Percentiles rank a stretch among this genome's conserved stretches.
phyloP scores from a whole-genome alignment of 1,139 yeast genomes.

The Scheffersomyces lignicola region DNA sequence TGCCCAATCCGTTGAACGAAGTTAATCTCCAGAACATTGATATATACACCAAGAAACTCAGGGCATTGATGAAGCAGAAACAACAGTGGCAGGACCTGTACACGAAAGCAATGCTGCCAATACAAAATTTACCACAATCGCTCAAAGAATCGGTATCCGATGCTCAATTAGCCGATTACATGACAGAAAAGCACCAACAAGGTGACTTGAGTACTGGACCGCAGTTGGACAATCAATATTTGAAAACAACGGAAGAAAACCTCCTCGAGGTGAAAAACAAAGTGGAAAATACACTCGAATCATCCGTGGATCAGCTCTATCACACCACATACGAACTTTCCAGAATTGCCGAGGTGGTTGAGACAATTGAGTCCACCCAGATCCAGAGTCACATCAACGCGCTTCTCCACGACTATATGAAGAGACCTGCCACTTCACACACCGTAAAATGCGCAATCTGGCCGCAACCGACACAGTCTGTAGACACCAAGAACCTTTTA shows the following conservation, averaged over 20 bases:
- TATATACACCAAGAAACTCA: conserved; percentile 45
- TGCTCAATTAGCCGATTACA: conserved; percentile 13
- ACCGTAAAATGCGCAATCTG: conserved; percentile 13
- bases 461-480: conserved; percentile 18
- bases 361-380: conserved; percentile 14
- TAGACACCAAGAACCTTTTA: conserved; percentile 20
- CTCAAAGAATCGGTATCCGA: conserved; percentile 11
- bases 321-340: conserved; percentile 22
- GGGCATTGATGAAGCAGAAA: conserved; percentile 46
- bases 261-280: conserved; percentile 10
- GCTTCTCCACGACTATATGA: conserved; percentile 20
- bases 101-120: conserved; percentile 19
- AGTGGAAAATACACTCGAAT: conserved; percentile 18
- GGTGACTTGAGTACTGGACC: conserved; percentile 8
- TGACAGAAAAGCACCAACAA: conserved; percentile 10
- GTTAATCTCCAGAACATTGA: conserved; percentile 48
- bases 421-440: too few relatives aligned
- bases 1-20: conserved; percentile 60
- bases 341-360: conserved; percentile 21
- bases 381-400: conserved; percentile 19
- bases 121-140: conserved; percentile 14
- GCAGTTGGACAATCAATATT: conserved; percentile 10
- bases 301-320: conserved; percentile 24
- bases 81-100: conserved; percentile 47
- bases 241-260: conserved; percentile 11